phyloP scores from a whole-genome alignment of 352 stramenopile genomes.

The Aphanomyces invadans region DNA sequence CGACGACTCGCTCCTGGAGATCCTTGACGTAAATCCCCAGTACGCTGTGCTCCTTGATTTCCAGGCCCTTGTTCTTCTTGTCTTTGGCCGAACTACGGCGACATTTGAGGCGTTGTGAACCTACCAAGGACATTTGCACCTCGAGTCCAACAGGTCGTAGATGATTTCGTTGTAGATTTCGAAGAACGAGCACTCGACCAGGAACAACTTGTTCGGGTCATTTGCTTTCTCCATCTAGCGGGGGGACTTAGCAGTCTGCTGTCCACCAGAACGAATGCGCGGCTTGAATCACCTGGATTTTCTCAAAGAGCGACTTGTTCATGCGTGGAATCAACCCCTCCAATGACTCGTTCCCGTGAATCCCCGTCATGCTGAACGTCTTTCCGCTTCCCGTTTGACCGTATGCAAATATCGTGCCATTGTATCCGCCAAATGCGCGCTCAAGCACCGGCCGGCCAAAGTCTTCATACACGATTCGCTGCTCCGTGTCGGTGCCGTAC shows the following conservation, averaged over 20 bases:
- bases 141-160: slow-evolving; percentile 89
- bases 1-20: slow-evolving; percentile 82
- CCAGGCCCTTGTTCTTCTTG: slow-evolving; percentile 84
- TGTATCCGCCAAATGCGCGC: slow-evolving; percentile 78
- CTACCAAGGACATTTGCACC: no score
- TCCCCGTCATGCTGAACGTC: slow-evolving; percentile 84
- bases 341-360: slow-evolving; percentile 44
- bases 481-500: slow-evolving; percentile 69
- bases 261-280: no score
- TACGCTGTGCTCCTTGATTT: slow-evolving; percentile 92
- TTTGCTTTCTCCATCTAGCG: slow-evolving; percentile 41
- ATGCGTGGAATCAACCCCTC: slow-evolving; percentile 89
- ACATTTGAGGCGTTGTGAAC: no score
- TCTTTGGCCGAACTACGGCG: slow-evolving; percentile 35
- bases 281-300: slow-evolving; percentile 53
- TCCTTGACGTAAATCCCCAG: slow-evolving; percentile 93
- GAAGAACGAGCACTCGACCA: slow-evolving; percentile 91
- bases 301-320: slow-evolving; percentile 86
- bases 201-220: slow-evolving; percentile 70
- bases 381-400: slow-evolving; percentile 83
- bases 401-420: slow-evolving; percentile 87
- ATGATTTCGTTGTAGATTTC: slow-evolving; percentile 97
- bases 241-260: not conserved
- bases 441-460: slow-evolving; percentile 74
- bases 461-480: slow-evolving; percentile 67